phyloP scores from a whole-genome alignment of 805 yeast species.

The Naumovozyma castellii region DNA sequence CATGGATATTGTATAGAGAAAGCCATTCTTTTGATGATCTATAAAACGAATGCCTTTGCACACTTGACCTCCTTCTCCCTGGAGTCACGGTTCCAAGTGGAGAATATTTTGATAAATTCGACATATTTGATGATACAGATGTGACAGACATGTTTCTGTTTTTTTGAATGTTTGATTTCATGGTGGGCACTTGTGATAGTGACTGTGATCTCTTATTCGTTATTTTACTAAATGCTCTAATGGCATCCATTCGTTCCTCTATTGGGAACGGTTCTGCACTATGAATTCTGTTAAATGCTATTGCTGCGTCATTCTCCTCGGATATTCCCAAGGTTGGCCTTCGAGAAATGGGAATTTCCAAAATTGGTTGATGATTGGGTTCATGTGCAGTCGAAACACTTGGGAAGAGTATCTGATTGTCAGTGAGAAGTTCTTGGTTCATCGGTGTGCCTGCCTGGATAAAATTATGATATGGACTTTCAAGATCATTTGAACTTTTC shows the following conservation, averaged over 20 bases:
- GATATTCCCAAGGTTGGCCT: background rate
- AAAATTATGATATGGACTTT: background rate
- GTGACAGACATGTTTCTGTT: background rate
- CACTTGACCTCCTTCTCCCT: background rate
- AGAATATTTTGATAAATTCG: background rate
- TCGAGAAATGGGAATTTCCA: background rate
- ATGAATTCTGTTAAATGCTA: slow-evolving; percentile 27
- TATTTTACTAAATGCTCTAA: background rate
- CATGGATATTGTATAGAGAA: slow-evolving; percentile 10
- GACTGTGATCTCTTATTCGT: background rate
- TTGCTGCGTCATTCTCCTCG: slow-evolving; percentile 30
- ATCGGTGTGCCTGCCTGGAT: background rate
- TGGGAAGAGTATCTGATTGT: background rate
- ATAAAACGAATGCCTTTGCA: background rate
- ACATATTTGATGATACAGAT: background rate
- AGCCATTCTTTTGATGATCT: background rate
- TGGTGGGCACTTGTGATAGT: background rate
- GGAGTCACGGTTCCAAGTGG: background rate
- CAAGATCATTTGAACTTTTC: background rate
- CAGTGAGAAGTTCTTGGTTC: background rate
- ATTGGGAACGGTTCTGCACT: background rate
- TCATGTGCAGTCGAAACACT: no score
- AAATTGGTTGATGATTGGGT: background rate
- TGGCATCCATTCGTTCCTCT: background rate
- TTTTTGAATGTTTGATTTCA: background rate